Evolutionary conservation across 2,329 filamentous ascomycete species (phyloP), one percentile per base, ranked within the genome.

Genomic region (Aspergillus ustus): DNA sequence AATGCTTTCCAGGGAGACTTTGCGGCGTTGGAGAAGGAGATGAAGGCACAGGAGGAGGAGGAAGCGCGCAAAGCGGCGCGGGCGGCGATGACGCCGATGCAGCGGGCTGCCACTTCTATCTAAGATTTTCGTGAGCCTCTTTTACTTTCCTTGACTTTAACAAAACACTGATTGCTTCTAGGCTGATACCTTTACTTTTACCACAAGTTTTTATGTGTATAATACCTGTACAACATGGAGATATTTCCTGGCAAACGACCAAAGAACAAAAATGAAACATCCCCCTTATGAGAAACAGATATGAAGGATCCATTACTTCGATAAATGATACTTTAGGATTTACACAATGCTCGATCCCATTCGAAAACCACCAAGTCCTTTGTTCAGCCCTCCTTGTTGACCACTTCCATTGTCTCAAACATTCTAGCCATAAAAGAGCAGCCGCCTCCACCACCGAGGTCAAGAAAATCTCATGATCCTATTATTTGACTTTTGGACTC

Each of bases 1-100:
- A 80, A 79, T 59, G 80, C 83, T 1, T 81, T 82, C 64, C 68
- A 76, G 62, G 80, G 77, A 7, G 77, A 81, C 67, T 77, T 79
- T 63, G 77, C 74, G 43, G 78, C 78, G 13, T 61, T 78, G 37
- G 78, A 81, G 64, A 73, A 69, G 62, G 70, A 78, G 61, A 79
- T 78, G 66, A 74, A 78, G 60, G 75, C 69, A 28, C 77, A 80
- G 67, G 78, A 81, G 63, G 77, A 81, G 64, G 76, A 74, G 66
- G 74, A 74, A 45, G 34, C 25, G 28, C 46, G n/a, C 22, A 40
- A 40, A 40, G 34, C 34, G 34, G 34, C 34, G 34, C 34, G 34
- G 11, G 34, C 34, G 9, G 34, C 34, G 11, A 40, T 40, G 34
- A 40, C 34, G 34, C 34, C 34, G 34, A 40, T 40, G 34, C 34